Evolutionary conservation across 768 basidiomycete genomes (phyloP).

Genomic region (Termitomyces sp.): DNA sequence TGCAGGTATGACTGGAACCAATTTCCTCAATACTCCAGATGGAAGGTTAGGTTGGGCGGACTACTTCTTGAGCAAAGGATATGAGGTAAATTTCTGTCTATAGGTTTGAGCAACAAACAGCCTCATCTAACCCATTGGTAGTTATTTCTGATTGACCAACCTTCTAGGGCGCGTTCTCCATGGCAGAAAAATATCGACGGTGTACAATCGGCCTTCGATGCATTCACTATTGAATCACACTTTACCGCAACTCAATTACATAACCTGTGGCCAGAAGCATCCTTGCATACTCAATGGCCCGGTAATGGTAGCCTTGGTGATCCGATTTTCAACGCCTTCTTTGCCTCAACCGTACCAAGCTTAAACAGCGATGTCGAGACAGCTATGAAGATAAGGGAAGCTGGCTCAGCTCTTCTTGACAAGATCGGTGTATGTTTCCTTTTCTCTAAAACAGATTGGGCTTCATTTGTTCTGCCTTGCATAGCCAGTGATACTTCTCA

Average conservation of each 20-base stretch:
- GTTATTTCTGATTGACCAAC: conserved; percentile 42
- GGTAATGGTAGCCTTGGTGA: conserved; percentile 45
- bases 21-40: conserved; percentile 49
- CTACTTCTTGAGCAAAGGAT: conserved; percentile 44
- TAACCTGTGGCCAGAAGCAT: conserved; percentile 40
- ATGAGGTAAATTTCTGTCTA: conserved; percentile 34
- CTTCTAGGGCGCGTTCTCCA: conserved; percentile 38
- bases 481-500: conserved; percentile 44
- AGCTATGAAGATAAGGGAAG: conserved; percentile 32
- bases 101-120: conserved; percentile 12
- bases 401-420: conserved; percentile 39
- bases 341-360: conserved; percentile 34
- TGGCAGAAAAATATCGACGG: conserved; percentile 37
- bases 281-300: conserved; percentile 46
- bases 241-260: conserved; percentile 37
- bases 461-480: background rate
- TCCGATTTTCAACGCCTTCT: conserved; percentile 38
- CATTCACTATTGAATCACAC: conserved; percentile 29
- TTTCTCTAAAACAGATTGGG: background rate
- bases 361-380: conserved; percentile 29
- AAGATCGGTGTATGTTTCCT: conserved; percentile 36
- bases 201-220: conserved; percentile 21
- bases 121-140: conserved; percentile 7
- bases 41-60: conserved; percentile 53
- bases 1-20: conserved; percentile 47